Percentiles rank a stretch among this genome's conserved stretches.
These are phyloP conservation scores for Fraxinus floribunda DNA, from an alignment of 305 asterid species.

Conservation along the genomic window DNA sequence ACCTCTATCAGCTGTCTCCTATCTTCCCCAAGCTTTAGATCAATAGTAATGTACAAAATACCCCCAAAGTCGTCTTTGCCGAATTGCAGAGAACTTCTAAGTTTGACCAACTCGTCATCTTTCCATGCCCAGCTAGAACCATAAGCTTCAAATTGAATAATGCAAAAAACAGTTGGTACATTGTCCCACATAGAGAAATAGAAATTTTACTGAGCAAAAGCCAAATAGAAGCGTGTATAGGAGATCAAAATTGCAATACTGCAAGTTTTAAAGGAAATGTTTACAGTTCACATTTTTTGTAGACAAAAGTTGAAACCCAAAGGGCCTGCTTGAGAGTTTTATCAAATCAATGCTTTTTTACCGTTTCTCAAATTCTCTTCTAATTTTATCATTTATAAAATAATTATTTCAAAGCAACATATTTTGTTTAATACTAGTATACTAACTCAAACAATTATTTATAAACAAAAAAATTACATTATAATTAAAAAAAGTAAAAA, in stretches of 20 bases:
- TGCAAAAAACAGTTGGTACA: conserved; percentile 25
- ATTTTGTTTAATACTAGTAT: background rate
- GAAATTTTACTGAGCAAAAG: background rate
- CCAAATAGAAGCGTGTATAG: background rate
- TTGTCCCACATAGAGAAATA: background rate
- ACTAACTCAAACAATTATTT: background rate
- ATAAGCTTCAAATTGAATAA: conserved; percentile 35
- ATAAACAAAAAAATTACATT: background rate
- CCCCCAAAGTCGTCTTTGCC: conserved; percentile 29
- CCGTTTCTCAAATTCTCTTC: background rate
- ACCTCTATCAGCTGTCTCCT: conserved; percentile 45
- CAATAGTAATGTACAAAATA: conserved; percentile 38
- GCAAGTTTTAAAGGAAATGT: background rate
- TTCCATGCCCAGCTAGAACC: conserved; percentile 22
- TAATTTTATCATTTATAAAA: background rate
- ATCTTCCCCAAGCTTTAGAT: conserved; percentile 36
- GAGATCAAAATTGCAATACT: conserved; percentile 1
- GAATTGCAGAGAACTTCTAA: conserved; percentile 25
- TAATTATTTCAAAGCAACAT: background rate
- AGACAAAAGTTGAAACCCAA: background rate
- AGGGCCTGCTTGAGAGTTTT: background rate
- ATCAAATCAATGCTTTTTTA: background rate
- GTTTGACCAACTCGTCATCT: conserved; percentile 29
- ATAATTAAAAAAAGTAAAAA: background rate
- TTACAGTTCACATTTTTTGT: background rate